Percentiles rank a stretch among this genome's conserved stretches.
Evolutionary conservation across 345 rosid species (phyloP).

Genomic region (Eucalyptus virginea): DNA sequence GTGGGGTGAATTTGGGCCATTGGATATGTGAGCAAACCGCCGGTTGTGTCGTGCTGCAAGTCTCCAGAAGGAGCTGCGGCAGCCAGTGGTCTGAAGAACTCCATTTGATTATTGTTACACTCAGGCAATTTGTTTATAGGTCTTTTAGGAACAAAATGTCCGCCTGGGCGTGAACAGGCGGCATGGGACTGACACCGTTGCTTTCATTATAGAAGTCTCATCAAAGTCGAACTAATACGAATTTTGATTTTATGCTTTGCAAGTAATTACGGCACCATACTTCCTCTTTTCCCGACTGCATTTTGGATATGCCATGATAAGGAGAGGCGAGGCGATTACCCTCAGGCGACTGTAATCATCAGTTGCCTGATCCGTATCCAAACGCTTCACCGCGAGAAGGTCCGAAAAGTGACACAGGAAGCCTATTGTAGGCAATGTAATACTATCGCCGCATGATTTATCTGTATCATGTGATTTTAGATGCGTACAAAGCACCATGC

Average conservation of each 20-base stretch:
- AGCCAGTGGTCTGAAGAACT: neutral
- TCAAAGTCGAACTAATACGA: neutral
- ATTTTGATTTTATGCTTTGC: neutral
- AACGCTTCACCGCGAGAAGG: neutral
- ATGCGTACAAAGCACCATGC: neutral
- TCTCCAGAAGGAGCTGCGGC: neutral
- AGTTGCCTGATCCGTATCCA: neutral
- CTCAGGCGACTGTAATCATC: neutral
- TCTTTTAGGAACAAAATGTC: neutral
- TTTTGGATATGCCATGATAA: neutral
- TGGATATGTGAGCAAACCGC: conserved; percentile 26
- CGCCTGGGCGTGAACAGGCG: neutral
- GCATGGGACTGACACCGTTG: neutral
- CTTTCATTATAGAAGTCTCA: neutral
- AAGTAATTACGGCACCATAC: neutral
- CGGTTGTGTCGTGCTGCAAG: neutral
- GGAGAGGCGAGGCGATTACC: neutral
- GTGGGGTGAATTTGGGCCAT: conserved; percentile 30
- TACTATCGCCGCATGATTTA: neutral
- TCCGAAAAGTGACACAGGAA: neutral
- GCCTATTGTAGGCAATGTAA: neutral
- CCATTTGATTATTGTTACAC: neutral
- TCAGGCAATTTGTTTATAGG: neutral
- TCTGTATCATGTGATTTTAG: neutral
- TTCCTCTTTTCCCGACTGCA: neutral